Evolutionary conservation across 2,329 filamentous ascomycete species (phyloP).

Genomic region (Thelonectria olida): DNA sequence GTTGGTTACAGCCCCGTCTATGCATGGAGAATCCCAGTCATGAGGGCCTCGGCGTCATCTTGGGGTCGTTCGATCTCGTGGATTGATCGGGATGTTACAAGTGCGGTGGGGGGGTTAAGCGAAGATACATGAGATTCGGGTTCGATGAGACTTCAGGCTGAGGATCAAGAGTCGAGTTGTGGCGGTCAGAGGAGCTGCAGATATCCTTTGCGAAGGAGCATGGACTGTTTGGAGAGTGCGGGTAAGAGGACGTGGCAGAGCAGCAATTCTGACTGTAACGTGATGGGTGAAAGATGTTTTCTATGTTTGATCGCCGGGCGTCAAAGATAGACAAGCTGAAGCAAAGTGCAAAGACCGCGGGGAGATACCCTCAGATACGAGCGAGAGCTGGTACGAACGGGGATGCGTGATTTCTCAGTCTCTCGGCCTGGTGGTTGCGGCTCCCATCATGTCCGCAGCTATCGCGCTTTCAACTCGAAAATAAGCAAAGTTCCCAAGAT

Average conservation of each 20-base stretch:
- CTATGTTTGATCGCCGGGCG: background rate
- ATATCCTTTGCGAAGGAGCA: background rate
- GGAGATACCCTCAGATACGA: background rate
- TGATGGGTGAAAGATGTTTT: background rate
- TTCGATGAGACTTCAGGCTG: background rate
- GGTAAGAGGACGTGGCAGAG: background rate
- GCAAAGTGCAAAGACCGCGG: background rate
- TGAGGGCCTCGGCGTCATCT: background rate
- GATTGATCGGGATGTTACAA: slow-evolving; percentile 6
- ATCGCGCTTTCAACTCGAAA: background rate
- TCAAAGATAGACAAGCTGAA: background rate
- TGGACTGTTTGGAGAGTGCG: background rate
- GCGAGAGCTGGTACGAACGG: background rate
- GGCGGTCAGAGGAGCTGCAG: slow-evolving; percentile 1
- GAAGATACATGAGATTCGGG: background rate
- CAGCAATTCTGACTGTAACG: background rate
- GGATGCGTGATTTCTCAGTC: background rate
- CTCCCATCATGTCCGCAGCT: background rate
- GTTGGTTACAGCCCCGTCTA: background rate
- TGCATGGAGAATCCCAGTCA: slow-evolving; percentile 1
- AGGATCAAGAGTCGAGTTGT: background rate
- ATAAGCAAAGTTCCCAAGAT: background rate
- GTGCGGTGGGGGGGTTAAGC: background rate
- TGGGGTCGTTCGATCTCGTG: background rate
- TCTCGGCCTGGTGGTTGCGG: background rate